These are phyloP conservation scores for Nemania serpens DNA, from an alignment of 2,329 filamentous ascomycete genomes.

Conservation along the genomic window DNA sequence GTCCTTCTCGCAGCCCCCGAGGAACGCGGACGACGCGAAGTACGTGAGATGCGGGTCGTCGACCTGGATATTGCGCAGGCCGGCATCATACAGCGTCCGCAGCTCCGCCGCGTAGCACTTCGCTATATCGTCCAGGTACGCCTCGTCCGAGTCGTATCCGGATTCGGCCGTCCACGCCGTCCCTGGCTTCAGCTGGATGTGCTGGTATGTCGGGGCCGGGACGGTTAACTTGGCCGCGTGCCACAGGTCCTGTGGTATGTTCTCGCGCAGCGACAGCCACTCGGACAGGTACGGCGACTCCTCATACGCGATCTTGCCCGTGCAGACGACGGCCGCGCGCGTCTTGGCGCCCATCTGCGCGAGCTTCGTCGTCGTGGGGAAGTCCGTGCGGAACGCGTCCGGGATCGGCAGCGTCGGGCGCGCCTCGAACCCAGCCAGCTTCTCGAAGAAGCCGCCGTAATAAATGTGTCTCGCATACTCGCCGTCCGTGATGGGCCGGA, in stretches of 20 bases:
- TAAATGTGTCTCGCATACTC: conserved; percentile 65
- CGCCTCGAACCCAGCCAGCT: conserved; percentile 52
- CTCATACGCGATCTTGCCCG: conserved; percentile 46
- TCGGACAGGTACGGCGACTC: conserved; percentile 47
- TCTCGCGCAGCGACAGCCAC: conserved; percentile 45
- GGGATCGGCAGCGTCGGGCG: conserved; percentile 64
- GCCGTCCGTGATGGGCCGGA: conserved; percentile 69
- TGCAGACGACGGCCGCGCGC: conserved; percentile 44
- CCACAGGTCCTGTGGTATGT: conserved; percentile 58
- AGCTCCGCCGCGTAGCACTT: conserved; percentile 58
- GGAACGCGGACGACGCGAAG: conserved; percentile 62
- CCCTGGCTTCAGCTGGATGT: conserved; percentile 62
- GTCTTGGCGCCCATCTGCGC: conserved; percentile 41
- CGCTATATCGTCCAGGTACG: conserved; percentile 60
- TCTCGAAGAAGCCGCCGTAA: conserved; percentile 56
- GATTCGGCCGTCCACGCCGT: conserved; percentile 52
- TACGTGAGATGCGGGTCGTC: conserved; percentile 61
- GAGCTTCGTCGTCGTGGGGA: conserved; percentile 45
- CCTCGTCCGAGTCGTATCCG: conserved; percentile 54
- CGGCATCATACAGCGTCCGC: conserved; percentile 56
- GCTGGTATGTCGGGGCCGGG: conserved; percentile 66
- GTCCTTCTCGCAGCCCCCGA: conserved; percentile 60
- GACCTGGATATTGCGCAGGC: conserved; percentile 58
- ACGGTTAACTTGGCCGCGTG: conserved; percentile 67
- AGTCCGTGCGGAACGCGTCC: conserved; percentile 63